Conservation (phyloP, 441 rosid genomes). For the Populus tomentosa region DNA sequence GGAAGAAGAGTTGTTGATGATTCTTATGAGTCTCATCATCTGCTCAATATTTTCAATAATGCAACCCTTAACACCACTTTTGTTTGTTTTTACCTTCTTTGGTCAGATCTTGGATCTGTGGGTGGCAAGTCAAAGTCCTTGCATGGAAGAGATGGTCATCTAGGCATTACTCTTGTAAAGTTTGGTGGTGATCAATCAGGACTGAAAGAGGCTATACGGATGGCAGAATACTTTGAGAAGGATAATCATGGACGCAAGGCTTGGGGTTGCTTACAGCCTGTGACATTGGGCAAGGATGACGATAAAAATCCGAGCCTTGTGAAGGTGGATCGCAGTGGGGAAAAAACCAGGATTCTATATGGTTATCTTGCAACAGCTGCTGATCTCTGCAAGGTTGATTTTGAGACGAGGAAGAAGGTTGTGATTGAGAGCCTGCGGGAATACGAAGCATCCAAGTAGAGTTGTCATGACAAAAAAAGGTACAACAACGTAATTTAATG, state of each 20-base stretch:
- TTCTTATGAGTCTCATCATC: background rate
- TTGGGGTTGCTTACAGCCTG: constrained; percentile 62
- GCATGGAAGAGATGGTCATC: no score
- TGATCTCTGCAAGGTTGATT: constrained; percentile 78
- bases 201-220: constrained; percentile 64
- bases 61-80: background rate
- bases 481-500: constrained; percentile 15
- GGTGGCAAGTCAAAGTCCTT: constrained; percentile 87
- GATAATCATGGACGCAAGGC: constrained; percentile 73
- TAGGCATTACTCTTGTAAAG: no score
- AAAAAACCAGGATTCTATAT: constrained; percentile 70
- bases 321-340: constrained; percentile 66
- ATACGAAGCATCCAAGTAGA: constrained; percentile 35
- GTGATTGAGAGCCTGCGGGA: constrained; percentile 71
- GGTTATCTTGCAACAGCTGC: constrained; percentile 76
- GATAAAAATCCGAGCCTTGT: constrained; percentile 74
- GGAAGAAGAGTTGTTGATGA: background rate
- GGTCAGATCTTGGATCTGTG: constrained; percentile 71
- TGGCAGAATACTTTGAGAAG: constrained; percentile 81
- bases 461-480: constrained; percentile 22
- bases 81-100: constrained; percentile 20
- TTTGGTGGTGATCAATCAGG: no score
- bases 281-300: constrained; percentile 63
- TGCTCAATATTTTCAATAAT: background rate
- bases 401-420: constrained; percentile 75